Base-by-base conservation (phyloP, 2,329 filamentous ascomycete species). In the Aspergillus neotritici region DNA sequence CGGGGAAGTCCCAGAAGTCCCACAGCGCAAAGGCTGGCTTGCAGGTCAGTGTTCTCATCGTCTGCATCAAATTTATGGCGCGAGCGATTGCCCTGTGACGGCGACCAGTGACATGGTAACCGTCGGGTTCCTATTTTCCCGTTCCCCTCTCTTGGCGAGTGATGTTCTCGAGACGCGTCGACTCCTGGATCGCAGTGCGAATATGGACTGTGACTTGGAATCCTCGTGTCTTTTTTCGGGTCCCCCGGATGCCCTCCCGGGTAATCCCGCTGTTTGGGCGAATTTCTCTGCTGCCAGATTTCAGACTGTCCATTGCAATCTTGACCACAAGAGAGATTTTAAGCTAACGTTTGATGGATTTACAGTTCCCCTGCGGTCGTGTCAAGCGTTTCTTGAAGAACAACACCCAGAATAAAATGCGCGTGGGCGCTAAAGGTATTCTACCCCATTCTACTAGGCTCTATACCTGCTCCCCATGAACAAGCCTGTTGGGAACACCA, bases 341-440 rank as follows among this genome's bases (percentile, higher is more conserved):
- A 53, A 67, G 57, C 54, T 55, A 44, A 54, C 54, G 29, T 40
- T 34, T 30, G n/a, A n/a, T 43, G 41, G 30, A 38, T 33, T 38
- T 43, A 47, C 66, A 98, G 93, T 98, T 98, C 70, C 93, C 93
- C 50, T 98, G 93, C 69, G 93, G 93, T 74, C 93, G 93, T 84
- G 93, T 98, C 73, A 98, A 98, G 86, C 90, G 93, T 76, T 97
- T 97, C 77, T 79, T 98, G 67, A 96, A 97, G 82, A 89, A 88
- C 71, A 96, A 96, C 75, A 97, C 93, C 38, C 93, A 97, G 69
- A 94, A 96, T 75, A 97, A 97, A 79, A 97, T 96, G 87, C 91
- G 93, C 72, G 94, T 98, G 56, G 93, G 93, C 61, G 93, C 91
- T 64, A 97, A 97, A 78, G 73, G 73, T 76, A 67, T 40, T 61